Base-by-base conservation (phyloP, 306 rosid genomes). In the Cicer pinnatifidum region DNA sequence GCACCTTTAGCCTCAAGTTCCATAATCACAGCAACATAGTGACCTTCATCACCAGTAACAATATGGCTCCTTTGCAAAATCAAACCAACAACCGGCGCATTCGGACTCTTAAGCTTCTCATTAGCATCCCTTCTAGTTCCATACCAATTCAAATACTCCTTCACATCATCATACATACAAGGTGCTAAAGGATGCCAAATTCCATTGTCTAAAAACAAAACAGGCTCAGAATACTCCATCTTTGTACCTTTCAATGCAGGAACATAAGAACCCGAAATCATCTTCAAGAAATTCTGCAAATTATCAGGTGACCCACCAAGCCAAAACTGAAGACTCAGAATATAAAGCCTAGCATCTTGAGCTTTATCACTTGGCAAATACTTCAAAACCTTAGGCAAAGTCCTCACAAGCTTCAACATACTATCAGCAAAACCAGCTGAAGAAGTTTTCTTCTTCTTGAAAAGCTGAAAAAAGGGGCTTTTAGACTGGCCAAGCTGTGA, bases 121-220 rank as follows among this genome's bases (percentile, higher is more conserved):
- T 88, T 88, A 1, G 91, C 88, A 84, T 94, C 97, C 90, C 83
- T 89, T 64, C 99, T 91, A 6, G 99, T 91, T 7, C 84, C 97
- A 78, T 90, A 88, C 99, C 99, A 95, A 69, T 95, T 95, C 89
- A 95, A 80, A 75, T 91, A 95, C 92, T 95, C 99, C 70, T 91
- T 94, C 72, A 95, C 96, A 81, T 95, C 99, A 69, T 81, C 99
- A 70, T 91, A 95, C 99, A 95, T 91, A 80, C 93, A 86, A 79
- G 99, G 97, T 68, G 97, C 99, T 82, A 95, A 77, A 76, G 99
- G 99, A 81, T 95, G 99, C 97, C 99, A 95, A 76, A 91, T 86
- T 50, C 99, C 99, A 28, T 44, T 84, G 11, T 95, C 99, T 83
- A 95, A 82, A 77, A 81, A 95, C 89, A 95, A 73, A 84, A 95